Evolutionary conservation across 2,329 filamentous ascomycete genomes (phyloP), one percentile per base, ranked within the genome.

Genomic region (Tolypocladium paradoxum): DNA sequence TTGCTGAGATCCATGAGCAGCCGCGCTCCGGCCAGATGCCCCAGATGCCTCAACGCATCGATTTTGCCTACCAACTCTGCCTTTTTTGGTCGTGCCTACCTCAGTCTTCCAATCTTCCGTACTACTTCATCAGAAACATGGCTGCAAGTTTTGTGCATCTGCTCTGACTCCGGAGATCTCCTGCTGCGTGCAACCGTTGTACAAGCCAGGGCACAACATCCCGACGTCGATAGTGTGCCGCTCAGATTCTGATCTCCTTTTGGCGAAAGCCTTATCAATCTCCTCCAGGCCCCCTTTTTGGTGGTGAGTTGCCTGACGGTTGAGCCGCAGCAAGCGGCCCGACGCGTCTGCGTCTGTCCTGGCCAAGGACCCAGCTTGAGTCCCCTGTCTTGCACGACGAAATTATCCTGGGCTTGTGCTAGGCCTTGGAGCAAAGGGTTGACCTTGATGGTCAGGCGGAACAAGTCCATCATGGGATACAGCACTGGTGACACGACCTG

Each of bases 121-220:
- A 53, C 49, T 33, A 64, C 61, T 52, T 52, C 58, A 65, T 65
- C 63, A 64, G 60, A 64, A 57, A 64, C 58, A 57, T 53, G 53
- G 56, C 60, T 64, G 63, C 63, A 64, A 60, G 62, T 57, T 60
- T 59, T 59, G 59, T 59, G 55, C 53, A 45, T 55, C 53, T 58
- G 57, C 20, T n/a, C 33, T 29, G 35, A 33, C 20, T 55, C 55
- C 47, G 54, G 58, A 62, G 62, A 64, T 64, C 62, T 60, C 56
- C 53, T 43, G 48, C 46, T 54, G 45, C 36, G 56, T 58, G 57
- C 48, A 34, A 62, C 54, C 22, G 55, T 59, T 48, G 34, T 46
- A 56, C 54, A 34, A 12, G 29, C 46, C 33, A 37, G n/a, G 37
- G 31, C 37, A 27, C n/a, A 35, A 40, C 29, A 37, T 51, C 29